Base-by-base conservation (phyloP, 352 stramenopile species). In the Globisporangium nagaii region DNA sequence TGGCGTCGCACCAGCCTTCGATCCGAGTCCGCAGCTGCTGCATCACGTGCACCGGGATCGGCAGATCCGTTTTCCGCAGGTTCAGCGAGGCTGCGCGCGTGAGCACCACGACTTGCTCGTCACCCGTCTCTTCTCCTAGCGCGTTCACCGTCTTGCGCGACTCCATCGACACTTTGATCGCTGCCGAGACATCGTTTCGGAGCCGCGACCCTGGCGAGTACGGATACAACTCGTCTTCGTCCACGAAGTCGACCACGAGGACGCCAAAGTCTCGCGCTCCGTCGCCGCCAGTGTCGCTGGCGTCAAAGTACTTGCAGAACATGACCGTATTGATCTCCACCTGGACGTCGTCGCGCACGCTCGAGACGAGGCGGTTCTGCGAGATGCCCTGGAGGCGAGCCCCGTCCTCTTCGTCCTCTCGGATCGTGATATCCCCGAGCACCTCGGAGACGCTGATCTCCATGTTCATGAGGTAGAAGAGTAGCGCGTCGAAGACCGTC, bases 231-330 rank as follows among this genome's bases (percentile, higher is more conserved):
- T 58, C 52, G 24, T 58, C 52, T 17, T 50, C 32, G 30, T 58
- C 40, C 22, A 58, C 39, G 36, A 51, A 58, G 40, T 49, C 42
- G n/a, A 15, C 52, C 1, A 48, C 40, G 31, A 58, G 19, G n/a
- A 51, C 31, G 7, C 19, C 40, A 17, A 34, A 28, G 20, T 42
- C 37, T 3, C 50, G 36, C 5, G 31, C 47, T 22, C 32, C 52
- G 20, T 25, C 30, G 7, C 48, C 48, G 30, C 22, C 34, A 10
- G 2, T 11, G 9, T 56, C 34, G 34, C 15, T 19, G 25, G 5
- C 32, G 3, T 49, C 51, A 12, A 36, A 43, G 4, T 47, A 37
- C 40, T 49, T 19, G 31, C 20, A 50, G 17, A 58, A 45, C 30
- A 43, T 42, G 39, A 48, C 30, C 17, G 42, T 22, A 27, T 52